Evolutionary conservation across 1,284 basidiomycete genomes (phyloP).

Genomic region (Trametes pubescens): DNA sequence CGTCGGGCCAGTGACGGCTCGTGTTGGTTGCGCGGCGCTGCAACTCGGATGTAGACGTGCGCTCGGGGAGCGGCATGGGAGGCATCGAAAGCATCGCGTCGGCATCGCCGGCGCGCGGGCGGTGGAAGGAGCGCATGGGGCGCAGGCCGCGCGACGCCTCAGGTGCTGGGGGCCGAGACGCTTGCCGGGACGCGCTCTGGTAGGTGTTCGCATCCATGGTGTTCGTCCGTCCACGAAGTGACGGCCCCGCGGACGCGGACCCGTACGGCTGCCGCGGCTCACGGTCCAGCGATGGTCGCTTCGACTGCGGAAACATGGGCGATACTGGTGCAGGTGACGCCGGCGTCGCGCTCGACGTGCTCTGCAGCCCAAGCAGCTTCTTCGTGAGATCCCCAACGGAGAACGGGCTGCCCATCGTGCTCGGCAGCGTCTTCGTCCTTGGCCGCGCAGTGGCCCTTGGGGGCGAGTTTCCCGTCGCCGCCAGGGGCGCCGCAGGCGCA

Average conservation of each 20-base stretch:
- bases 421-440: slow-evolving; percentile 57
- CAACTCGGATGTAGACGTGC: slow-evolving; percentile 1
- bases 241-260: slow-evolving; percentile 11
- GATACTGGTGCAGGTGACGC: slow-evolving; percentile 35
- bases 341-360: slow-evolving; percentile 24
- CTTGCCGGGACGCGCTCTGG: slow-evolving; percentile 24
- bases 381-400: slow-evolving; percentile 65
- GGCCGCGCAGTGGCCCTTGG: slow-evolving; percentile 46
- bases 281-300: slow-evolving; percentile 31
- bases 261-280: slow-evolving; percentile 4
- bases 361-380: slow-evolving; percentile 63
- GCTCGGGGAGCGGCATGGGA: slow-evolving; percentile 23
- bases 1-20: slow-evolving; percentile 25
- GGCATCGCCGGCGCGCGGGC: slow-evolving; percentile 37
- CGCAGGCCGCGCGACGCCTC: slow-evolving; percentile 50
- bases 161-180: slow-evolving; percentile 30
- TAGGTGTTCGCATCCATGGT: slow-evolving; percentile 18
- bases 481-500: slow-evolving; percentile 38
- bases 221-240: slow-evolving; percentile 21
- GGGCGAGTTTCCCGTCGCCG: slow-evolving; percentile 41
- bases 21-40: slow-evolving; percentile 30
- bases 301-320: slow-evolving; percentile 29
- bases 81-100: slow-evolving; percentile 24
- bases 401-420: slow-evolving; percentile 51
- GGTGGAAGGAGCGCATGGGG: slow-evolving; percentile 67